phyloP scores from a whole-genome alignment of 768 basidiomycete species.

The Kwoniella dendrophila region DNA sequence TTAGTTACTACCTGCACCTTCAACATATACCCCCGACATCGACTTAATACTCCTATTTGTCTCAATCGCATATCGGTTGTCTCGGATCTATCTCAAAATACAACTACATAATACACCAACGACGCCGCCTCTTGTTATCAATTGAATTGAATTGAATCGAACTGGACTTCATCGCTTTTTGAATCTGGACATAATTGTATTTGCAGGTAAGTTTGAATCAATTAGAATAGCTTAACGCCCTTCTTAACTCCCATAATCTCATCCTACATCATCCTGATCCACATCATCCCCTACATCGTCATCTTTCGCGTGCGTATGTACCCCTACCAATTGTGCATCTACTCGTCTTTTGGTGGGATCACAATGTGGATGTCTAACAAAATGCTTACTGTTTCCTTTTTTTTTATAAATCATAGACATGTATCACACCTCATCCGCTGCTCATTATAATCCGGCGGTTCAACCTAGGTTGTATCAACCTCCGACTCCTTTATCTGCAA shows the following conservation, averaged over 20 bases:
- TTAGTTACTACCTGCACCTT: not conserved
- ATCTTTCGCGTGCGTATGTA: not conserved
- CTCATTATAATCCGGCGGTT: conserved; percentile 6
- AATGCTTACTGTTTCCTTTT: no score
- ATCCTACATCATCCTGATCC: not conserved
- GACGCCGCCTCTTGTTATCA: conserved; percentile 8
- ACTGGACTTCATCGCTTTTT: no score
- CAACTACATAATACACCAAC: no score
- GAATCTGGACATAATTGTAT: no score
- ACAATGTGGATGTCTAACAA: no score
- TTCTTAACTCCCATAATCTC: conserved; percentile 2
- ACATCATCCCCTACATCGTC: not conserved
- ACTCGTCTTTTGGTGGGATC: no score
- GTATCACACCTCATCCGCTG: conserved; percentile 20
- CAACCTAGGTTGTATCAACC: conserved; percentile 26
- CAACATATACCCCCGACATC: not conserved
- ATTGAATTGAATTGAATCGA: conserved; percentile 4
- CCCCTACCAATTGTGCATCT: no score
- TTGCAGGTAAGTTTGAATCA: not conserved
- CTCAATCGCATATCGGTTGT: conserved; percentile 21
- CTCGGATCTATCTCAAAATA: conserved; percentile 20
- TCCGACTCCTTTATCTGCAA: conserved; percentile 12
- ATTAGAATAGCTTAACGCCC: not conserved
- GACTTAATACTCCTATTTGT: conserved; percentile 1
- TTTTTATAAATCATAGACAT: no score